phyloP scores from a whole-genome alignment of 1,139 yeast species.

The Magnusiomyces fungicola region DNA sequence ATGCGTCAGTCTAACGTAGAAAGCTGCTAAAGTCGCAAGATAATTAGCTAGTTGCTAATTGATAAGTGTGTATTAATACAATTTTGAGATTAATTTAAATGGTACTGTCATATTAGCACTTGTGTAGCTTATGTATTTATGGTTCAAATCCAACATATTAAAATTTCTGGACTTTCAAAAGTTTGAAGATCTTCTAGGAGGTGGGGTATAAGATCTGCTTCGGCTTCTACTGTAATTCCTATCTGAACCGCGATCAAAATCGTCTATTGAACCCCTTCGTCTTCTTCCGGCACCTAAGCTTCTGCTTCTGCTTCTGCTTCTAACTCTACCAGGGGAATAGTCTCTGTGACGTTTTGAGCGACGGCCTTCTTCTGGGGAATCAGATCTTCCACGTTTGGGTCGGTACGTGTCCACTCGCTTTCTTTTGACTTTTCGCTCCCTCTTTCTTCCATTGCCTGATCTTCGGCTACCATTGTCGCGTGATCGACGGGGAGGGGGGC shows the following conservation, averaged over 20 bases:
- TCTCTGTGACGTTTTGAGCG: background rate
- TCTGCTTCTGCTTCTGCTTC: constrained; percentile 7
- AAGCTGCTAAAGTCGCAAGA: no score
- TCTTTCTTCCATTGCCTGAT: background rate
- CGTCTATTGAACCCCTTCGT: no score
- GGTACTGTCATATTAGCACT: no score
- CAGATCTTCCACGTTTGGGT: constrained; percentile 2
- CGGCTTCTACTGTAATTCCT: constrained; percentile 6
- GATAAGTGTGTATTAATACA: no score
- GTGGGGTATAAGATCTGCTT: constrained; percentile 9
- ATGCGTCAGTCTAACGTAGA: no score
- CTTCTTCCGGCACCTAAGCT: constrained; percentile 7
- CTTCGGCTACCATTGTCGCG: constrained; percentile 5
- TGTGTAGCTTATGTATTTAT: constrained; percentile 1
- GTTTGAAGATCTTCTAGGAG: constrained; percentile 1
- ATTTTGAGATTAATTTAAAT: no score
- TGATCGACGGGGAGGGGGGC: constrained; percentile 5
- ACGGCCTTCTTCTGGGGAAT: background rate
- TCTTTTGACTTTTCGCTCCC: background rate
- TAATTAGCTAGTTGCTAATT: no score
- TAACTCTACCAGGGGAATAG: background rate
- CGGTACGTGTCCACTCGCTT: constrained; percentile 1
- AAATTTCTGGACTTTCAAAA: background rate
- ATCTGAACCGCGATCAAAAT: no score
- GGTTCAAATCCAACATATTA: background rate